These are phyloP conservation scores for Aspergillus spinulosporus DNA, from an alignment of 2,329 filamentous ascomycete genomes.

Conservation along the genomic window DNA sequence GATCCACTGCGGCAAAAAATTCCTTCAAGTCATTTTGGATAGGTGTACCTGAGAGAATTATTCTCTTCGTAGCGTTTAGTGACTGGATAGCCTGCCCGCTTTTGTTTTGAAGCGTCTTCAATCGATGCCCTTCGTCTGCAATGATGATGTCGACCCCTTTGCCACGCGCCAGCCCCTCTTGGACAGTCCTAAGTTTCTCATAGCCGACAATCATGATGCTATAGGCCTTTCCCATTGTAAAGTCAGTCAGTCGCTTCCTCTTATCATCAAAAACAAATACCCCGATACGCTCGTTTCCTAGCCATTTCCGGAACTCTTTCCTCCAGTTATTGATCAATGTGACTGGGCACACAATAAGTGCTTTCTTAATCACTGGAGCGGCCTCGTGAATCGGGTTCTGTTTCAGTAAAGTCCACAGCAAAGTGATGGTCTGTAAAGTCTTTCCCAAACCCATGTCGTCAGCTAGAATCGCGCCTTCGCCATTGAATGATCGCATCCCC, in stretches of 20 bases:
- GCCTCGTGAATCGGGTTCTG: slow-evolving; percentile 66
- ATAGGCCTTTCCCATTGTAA: slow-evolving; percentile 67
- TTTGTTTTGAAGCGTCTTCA: slow-evolving; percentile 70
- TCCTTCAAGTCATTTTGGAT: slow-evolving; percentile 68
- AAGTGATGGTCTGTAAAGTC: slow-evolving; percentile 69
- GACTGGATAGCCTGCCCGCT: slow-evolving; percentile 65
- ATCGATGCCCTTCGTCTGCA: slow-evolving; percentile 67
- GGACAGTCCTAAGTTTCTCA: slow-evolving; percentile 66
- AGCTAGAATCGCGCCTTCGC: slow-evolving; percentile 69
- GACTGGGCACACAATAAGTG: slow-evolving; percentile 71
- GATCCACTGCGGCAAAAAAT: slow-evolving; percentile 67
- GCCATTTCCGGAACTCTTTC: slow-evolving; percentile 72
- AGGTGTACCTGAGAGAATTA: slow-evolving; percentile 67
- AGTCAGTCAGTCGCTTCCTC: slow-evolving; percentile 63
- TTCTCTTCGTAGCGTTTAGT: slow-evolving; percentile 59
- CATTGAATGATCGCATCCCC: slow-evolving; percentile 66
- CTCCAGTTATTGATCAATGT: slow-evolving; percentile 73
- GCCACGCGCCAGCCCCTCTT: slow-evolving; percentile 64
- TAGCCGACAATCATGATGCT: slow-evolving; percentile 74
- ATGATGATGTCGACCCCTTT: slow-evolving; percentile 67
- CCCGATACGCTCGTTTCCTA: slow-evolving; percentile 68
- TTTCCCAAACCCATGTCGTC: slow-evolving; percentile 78
- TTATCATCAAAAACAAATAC: slow-evolving; percentile 66
- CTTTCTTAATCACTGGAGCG: slow-evolving; percentile 65
- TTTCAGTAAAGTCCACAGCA: slow-evolving; percentile 71